Base-by-base conservation (phyloP, 257 asterid genomes). In the Penstemon newberryi region DNA sequence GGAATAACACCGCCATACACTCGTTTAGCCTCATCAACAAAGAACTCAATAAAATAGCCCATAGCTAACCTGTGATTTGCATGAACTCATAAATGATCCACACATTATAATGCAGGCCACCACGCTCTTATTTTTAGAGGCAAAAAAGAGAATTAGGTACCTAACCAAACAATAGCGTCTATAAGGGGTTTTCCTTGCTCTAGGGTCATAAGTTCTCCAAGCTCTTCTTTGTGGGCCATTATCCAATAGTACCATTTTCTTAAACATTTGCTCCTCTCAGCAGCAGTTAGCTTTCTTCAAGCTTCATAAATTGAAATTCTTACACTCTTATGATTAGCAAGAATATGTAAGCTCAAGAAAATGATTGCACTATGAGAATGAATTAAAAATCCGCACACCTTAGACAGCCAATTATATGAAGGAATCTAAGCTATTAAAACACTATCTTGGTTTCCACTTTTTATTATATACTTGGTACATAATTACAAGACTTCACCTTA, bases 171-270 rank as follows among this genome's bases (percentile, higher is more conserved):
- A 19, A 19, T 86, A 66, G 96, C 98, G 84, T 94, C 99, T 84
- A 87, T 89, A 44, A 94, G 78, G 73, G 99, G 96, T 71, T 91
- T 91, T 62, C 99, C 99, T 79, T 91, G 96, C 85, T 89, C 99
- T 70, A 94, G 78, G 36, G 99, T 94, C 84, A 94, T 87, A 67
- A 94, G 96, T 67, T 91, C 90, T 60, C 93, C 98, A 62, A 91
- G 95, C 78, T 89, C 98, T 70, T 91, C 96, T 77, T 89, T 91
- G 80, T 91, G 95, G 51, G 77, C 80, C 78, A 91, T 72, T 73
- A 94, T 50, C 79, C 89, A 83, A 63, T 94, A 98, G 77, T 63
- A 87, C 98, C 99, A 94, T 80, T 79, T 91, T 77, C 93, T 84
- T 75, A 94, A 74, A 66, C 81, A 76, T 71, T 75, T 91, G 89